Base-by-base conservation (phyloP, 1,284 basidiomycete genomes). In the Mycosarcoma maydis region DNA sequence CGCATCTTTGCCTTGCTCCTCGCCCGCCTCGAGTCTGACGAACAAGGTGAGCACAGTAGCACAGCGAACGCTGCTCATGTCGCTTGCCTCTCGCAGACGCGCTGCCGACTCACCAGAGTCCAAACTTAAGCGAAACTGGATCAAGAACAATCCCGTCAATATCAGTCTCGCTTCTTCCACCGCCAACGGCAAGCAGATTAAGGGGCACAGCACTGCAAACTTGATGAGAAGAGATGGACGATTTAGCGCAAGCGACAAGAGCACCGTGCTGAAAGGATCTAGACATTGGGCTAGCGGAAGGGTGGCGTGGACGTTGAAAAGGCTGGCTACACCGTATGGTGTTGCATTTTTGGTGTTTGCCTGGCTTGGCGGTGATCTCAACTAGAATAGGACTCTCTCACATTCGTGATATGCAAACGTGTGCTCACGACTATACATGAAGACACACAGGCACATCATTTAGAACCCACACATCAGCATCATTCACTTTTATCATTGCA, bases 261-360 rank as follows among this genome's bases (percentile, higher is more conserved):
- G 38, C 16, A 69, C 56, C 16, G 33, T 73, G 26, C 50, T 55
- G 36, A 60, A 61, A n/a, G 56, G 58, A 1, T 65, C 66, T 17
- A 60, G 66, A 29, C 54, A 55, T 22, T 77, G 75, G 75, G 70
- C 62, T 2, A 65, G 54, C 23, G 75, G 75, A 0, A 54, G 75
- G n/a, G 68, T 66, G 9, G 62, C 58, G 16, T 77, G 75, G 75
- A 48, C 75, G 19, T 45, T 77, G 16, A 72, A 65, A 37, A 36
- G 75, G 29, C 34, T 77, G 22, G 65, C 71, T 6, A 66, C 77
- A 17, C 79, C 79, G n/a, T 81, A 81, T 40, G 76, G 74, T 1
- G 62, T 78, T 13, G 78, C 75, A 3, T 81, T 81, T 44, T 56
- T 81, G 24, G 70, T 72, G 13, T 81, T 77, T 49, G 78, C 79